phyloP scores from a whole-genome alignment of 163 green algal genomes.

The Picocystis sp. region DNA sequence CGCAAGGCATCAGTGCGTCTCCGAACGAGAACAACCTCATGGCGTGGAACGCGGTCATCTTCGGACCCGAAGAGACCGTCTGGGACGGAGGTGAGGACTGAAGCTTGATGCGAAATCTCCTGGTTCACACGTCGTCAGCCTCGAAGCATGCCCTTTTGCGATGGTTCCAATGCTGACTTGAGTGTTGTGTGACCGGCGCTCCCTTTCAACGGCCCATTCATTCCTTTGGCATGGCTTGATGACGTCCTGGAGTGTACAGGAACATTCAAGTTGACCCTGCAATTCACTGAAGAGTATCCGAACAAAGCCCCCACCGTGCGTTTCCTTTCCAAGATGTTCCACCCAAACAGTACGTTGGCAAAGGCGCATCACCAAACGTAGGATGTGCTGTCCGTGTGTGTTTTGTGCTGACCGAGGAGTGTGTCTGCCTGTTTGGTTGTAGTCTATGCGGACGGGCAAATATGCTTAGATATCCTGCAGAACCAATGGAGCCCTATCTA shows the following conservation, averaged over 20 bases:
- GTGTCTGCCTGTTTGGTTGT: not conserved
- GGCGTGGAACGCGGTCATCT: slow-evolving; percentile 91
- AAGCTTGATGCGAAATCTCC: not conserved
- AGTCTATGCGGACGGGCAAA: slow-evolving; percentile 77
- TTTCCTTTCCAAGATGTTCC: slow-evolving; percentile 76
- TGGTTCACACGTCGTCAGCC: not conserved
- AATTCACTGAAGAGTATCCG: slow-evolving; percentile 81
- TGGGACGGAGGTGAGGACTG: slow-evolving; percentile 73
- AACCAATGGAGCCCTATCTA: slow-evolving; percentile 94
- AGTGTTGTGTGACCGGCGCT: not conserved
- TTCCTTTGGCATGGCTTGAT: not conserved
- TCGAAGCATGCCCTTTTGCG: too few species aligned
- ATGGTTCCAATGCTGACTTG: not conserved
- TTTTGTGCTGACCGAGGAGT: too few species aligned
- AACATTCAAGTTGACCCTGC: slow-evolving; percentile 68
- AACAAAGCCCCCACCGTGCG: slow-evolving; percentile 75
- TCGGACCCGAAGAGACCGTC: slow-evolving; percentile 88
- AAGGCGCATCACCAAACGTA: not conserved
- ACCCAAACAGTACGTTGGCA: slow-evolving; percentile 49
- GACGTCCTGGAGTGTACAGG: slow-evolving; percentile 23
- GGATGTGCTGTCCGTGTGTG: not conserved
- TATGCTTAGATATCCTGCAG: slow-evolving; percentile 86
- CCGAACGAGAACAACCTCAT: slow-evolving; percentile 93
- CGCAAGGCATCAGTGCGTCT: slow-evolving; percentile 78
- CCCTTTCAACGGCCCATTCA: not conserved